Percentiles rank a stretch among this genome's conserved stretches.
These are phyloP conservation scores for Ophiostoma himal-ulmi DNA, from an alignment of 2,329 filamentous ascomycete genomes.

Conservation along the genomic window DNA sequence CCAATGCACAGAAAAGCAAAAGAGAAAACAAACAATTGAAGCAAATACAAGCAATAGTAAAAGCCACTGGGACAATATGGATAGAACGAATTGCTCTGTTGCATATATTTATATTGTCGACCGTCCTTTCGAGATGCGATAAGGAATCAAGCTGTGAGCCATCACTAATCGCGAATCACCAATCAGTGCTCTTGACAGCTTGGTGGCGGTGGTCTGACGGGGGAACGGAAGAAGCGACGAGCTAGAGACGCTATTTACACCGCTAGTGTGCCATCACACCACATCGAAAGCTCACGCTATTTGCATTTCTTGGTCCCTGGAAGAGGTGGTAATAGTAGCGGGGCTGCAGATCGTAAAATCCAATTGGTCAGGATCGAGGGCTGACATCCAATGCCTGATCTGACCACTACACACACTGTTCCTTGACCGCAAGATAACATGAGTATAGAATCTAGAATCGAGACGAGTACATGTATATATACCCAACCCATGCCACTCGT, in stretches of 20 bases:
- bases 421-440: background rate
- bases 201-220: conserved; percentile 5
- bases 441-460: background rate
- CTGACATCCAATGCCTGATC: background rate
- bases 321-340: background rate
- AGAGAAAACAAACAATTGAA: background rate
- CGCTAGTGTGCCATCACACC: conserved; percentile 10
- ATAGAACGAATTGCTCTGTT: background rate
- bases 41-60: background rate
- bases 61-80: background rate
- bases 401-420: background rate
- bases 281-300: background rate
- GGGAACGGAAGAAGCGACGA: conserved; percentile 6
- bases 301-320: background rate
- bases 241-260: background rate
- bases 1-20: background rate
- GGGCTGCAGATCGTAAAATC: background rate
- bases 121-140: conserved; percentile 1
- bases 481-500: background rate
- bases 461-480: background rate
- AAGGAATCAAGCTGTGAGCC: background rate
- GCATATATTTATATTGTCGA: conserved; percentile 1
- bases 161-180: background rate
- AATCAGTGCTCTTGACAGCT: background rate
- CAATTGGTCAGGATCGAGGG: background rate